Evolutionary conservation across 2,329 filamentous ascomycete species (phyloP).

Genomic region (Apiospora saccharicola): DNA sequence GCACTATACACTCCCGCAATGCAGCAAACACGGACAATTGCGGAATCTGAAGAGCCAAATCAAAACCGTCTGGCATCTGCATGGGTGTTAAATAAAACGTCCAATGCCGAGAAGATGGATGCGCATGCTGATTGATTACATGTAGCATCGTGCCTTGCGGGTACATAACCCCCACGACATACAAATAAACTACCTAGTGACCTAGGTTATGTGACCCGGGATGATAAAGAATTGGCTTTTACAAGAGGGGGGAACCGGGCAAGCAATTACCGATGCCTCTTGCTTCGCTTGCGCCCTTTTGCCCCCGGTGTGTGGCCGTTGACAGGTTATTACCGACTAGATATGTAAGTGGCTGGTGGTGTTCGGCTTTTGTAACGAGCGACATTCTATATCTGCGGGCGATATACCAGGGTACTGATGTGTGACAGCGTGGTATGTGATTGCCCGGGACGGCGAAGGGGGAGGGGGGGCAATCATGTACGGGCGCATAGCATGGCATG

Average conservation of each 20-base stretch:
- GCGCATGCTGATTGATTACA: background rate
- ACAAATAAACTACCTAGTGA: background rate
- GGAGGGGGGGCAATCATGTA: background rate
- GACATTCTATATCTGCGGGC: slow-evolving; percentile 16
- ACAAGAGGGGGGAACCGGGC: background rate
- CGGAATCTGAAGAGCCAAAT: background rate
- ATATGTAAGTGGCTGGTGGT: slow-evolving; percentile 8
- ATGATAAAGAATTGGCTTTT: background rate
- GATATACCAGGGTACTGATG: slow-evolving; percentile 1
- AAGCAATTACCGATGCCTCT: background rate
- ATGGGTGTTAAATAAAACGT: background rate
- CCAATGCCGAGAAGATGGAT: background rate
- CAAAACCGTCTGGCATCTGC: background rate
- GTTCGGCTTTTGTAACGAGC: slow-evolving; percentile 1
- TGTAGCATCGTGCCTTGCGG: background rate
- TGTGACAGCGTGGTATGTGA: slow-evolving; percentile 2
- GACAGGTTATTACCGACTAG: background rate
- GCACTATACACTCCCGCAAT: background rate
- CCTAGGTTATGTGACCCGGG: background rate
- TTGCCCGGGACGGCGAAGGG: slow-evolving; percentile 6
- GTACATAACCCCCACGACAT: background rate
- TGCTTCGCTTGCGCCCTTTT: background rate
- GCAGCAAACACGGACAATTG: slow-evolving; percentile 13
- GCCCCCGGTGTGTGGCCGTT: background rate
- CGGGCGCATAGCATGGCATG: slow-evolving; percentile 11